A percentile compares a stretch with the other conserved stretches of the same genome.
phyloP scores from a whole-genome alignment of 1,139 yeast genomes.

The Candida sojae region DNA sequence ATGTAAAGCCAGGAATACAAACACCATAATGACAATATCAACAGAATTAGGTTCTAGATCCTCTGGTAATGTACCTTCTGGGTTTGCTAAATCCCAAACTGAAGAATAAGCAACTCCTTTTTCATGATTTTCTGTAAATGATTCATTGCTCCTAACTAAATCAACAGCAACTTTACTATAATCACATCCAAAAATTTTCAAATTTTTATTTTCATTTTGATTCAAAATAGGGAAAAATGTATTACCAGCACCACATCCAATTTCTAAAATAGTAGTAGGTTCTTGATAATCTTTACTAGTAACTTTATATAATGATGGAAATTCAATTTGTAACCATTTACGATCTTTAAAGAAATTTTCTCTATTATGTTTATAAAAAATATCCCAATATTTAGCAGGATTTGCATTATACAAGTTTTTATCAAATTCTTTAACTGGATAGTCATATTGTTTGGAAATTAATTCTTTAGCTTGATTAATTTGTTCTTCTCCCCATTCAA shows the following conservation, averaged over 20 bases:
- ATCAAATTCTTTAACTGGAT: slow-evolving; percentile 86
- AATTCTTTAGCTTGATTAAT: slow-evolving; percentile 70
- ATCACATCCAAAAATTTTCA: slow-evolving; percentile 83
- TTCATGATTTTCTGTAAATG: slow-evolving; percentile 47
- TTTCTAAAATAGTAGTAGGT: slow-evolving; percentile 76
- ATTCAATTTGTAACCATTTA: slow-evolving; percentile 94
- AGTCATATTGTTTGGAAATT: slow-evolving; percentile 72
- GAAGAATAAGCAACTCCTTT: slow-evolving; percentile 74
- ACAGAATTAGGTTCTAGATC: slow-evolving; percentile 80
- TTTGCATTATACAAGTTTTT: slow-evolving; percentile 74
- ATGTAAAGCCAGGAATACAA: slow-evolving; percentile 88
- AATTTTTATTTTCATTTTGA: slow-evolving; percentile 77
- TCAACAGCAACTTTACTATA: slow-evolving; percentile 90
- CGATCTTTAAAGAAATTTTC: slow-evolving; percentile 96
- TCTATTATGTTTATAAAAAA: slow-evolving; percentile 83
- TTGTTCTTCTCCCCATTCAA: slow-evolving; percentile 96
- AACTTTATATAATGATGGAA: slow-evolving; percentile 79
- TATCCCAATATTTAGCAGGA: slow-evolving; percentile 96
- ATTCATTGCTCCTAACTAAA: slow-evolving; percentile 64
- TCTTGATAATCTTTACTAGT: slow-evolving; percentile 67
- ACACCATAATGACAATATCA: slow-evolving; percentile 90
- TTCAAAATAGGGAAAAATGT: slow-evolving; percentile 87
- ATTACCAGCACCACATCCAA: slow-evolving; percentile 99
- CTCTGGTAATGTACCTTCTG: slow-evolving; percentile 74
- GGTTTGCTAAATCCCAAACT: slow-evolving; percentile 94